Evolutionary conservation across 2,329 filamentous ascomycete species (phyloP).

Genomic region (Huntiella savannae): DNA sequence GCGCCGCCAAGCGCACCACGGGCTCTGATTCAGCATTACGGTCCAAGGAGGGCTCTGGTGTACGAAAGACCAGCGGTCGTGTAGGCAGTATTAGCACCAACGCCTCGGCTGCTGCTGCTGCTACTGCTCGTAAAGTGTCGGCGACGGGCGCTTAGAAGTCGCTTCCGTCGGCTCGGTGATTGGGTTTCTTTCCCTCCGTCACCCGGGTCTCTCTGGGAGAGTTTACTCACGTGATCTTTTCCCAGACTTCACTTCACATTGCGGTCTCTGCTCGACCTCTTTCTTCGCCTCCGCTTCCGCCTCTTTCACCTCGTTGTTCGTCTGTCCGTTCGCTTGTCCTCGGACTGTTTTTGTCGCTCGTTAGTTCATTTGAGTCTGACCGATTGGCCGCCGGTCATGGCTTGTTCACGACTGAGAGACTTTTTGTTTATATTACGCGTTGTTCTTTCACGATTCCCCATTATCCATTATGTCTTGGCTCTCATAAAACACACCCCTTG

Average conservation of each 20-base stretch:
- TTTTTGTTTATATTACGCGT: slow-evolving; percentile 10
- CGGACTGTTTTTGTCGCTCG: not conserved
- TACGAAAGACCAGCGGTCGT: slow-evolving; percentile 48
- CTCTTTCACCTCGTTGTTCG: not conserved
- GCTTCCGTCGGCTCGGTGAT: slow-evolving; percentile 12
- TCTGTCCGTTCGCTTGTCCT: not conserved
- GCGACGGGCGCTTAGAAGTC: slow-evolving; percentile 19
- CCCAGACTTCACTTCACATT: not conserved
- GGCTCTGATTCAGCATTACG: slow-evolving; percentile 27
- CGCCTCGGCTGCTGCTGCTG: slow-evolving; percentile 20
- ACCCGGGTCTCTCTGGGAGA: not conserved
- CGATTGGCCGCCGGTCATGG: slow-evolving; percentile 1
- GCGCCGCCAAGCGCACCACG: slow-evolving; percentile 8
- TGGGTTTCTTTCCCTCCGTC: slow-evolving; percentile 13
- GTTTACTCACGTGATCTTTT: not conserved
- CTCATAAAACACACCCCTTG: slow-evolving; percentile 3
- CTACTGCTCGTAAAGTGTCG: slow-evolving; percentile 35
- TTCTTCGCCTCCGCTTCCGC: not conserved
- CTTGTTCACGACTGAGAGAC: slow-evolving; percentile 11
- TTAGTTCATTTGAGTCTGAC: not conserved
- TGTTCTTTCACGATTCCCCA: slow-evolving; percentile 3
- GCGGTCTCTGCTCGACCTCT: slow-evolving; percentile 6
- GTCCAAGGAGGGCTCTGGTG: slow-evolving; percentile 31
- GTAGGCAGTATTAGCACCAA: slow-evolving; percentile 35
- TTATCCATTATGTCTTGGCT: not conserved